Evolutionary conservation across 805 yeast species (phyloP).

Genomic region (Pichia manshurica): DNA sequence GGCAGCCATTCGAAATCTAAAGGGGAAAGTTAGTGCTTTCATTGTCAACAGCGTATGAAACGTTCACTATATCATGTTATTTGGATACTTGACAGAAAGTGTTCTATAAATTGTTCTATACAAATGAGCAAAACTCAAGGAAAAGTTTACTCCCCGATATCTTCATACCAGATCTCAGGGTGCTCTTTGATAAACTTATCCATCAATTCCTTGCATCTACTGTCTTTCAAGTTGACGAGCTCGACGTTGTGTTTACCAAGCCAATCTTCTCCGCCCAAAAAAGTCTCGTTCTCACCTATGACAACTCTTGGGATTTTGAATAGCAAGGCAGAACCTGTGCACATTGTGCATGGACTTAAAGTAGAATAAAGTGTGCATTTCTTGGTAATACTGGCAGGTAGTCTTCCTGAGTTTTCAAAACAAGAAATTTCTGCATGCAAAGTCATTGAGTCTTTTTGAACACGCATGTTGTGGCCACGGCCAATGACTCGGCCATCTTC

Average conservation of each 20-base stretch:
- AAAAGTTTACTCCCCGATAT: constrained; percentile 48
- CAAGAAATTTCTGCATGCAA: constrained; percentile 91
- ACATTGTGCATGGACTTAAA: constrained; percentile 90
- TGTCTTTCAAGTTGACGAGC: constrained; percentile 54
- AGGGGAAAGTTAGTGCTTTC: no score
- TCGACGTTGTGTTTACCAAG: constrained; percentile 64
- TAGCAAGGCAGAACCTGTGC: constrained; percentile 86
- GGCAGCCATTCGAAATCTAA: no score
- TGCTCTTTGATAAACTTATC: constrained; percentile 67
- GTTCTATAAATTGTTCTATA: no score
- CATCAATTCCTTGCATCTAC: constrained; percentile 68
- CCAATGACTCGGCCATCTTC: constrained; percentile 80
- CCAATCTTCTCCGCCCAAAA: constrained; percentile 77
- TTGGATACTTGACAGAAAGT: no score
- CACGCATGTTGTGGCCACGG: constrained; percentile 83
- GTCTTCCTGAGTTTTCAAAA: constrained; percentile 84
- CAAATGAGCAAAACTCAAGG: no score
- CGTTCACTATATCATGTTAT: no score
- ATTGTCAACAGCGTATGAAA: no score
- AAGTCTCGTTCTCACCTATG: constrained; percentile 81
- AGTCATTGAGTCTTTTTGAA: constrained; percentile 78
- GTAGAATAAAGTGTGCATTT: constrained; percentile 90
- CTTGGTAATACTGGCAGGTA: constrained; percentile 72
- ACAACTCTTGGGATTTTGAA: constrained; percentile 87
- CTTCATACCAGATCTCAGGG: constrained; percentile 79